Conservation (phyloP, 495 filamentous ascomycete genomes). For the Podospora australis region DNA sequence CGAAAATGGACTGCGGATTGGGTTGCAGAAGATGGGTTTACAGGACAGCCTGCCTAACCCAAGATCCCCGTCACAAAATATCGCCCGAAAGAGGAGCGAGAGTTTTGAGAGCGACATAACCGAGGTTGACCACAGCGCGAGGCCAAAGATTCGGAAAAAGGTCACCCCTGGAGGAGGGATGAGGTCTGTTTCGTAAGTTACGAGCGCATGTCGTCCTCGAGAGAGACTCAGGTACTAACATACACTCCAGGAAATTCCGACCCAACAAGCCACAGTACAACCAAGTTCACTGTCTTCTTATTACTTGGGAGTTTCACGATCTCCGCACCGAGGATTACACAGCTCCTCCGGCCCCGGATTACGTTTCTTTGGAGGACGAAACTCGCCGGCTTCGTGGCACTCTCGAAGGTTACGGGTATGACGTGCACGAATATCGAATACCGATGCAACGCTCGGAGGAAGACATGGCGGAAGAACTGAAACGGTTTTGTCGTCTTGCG, state of each 20-base stretch:
- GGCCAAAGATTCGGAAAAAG: too few species aligned
- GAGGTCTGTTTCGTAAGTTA: conserved; percentile 13
- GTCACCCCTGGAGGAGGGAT: too few species aligned
- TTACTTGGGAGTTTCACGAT: conserved; percentile 31
- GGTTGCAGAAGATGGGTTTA: conserved; percentile 2
- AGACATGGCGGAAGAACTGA: conserved; percentile 7
- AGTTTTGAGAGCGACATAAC: conserved; percentile 2
- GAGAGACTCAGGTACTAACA: neutral
- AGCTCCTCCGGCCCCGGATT: conserved; percentile 17
- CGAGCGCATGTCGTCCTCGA: neutral
- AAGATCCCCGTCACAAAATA: neutral
- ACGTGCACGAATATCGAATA: conserved; percentile 23
- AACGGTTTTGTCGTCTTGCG: conserved; percentile 20
- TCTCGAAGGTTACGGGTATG: conserved; percentile 22
- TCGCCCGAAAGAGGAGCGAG: conserved; percentile 1
- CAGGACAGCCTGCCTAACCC: neutral
- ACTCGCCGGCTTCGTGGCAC: conserved; percentile 23
- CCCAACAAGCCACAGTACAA: conserved; percentile 18
- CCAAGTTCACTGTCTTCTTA: conserved; percentile 24
- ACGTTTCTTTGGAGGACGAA: conserved; percentile 28
- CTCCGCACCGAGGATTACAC: conserved; percentile 22
- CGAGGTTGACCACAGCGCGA: neutral
- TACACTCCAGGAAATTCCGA: conserved; percentile 5
- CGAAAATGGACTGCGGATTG: conserved; percentile 4
- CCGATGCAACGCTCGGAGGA: conserved; percentile 23